Conservation (phyloP, 1,139 yeast genomes). For the Taphrina flavorubra region DNA sequence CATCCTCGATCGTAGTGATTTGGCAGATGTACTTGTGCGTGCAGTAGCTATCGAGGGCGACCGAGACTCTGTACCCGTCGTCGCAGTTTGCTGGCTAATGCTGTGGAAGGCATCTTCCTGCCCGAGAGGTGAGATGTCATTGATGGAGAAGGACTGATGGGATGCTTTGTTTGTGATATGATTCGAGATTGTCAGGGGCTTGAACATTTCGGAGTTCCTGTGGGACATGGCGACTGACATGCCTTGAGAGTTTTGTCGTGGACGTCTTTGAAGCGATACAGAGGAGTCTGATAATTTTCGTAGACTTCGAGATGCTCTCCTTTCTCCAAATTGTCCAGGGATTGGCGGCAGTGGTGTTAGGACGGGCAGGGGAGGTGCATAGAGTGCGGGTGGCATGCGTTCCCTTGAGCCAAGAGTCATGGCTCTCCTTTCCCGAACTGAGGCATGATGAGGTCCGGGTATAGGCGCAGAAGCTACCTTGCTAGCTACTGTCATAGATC, state of each 20-base stretch:
- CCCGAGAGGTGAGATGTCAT: neutral
- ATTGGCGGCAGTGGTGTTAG: neutral
- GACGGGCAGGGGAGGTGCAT: neutral
- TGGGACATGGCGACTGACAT: neutral
- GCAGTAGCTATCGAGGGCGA: conserved; percentile 2
- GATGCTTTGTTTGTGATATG: neutral
- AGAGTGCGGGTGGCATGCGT: conserved; percentile 2
- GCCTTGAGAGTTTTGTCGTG: conserved; percentile 4
- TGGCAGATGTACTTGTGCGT: neutral
- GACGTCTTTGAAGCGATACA: neutral
- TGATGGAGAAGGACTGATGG: conserved; percentile 3
- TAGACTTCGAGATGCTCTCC: conserved; percentile 1
- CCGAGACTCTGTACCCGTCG: neutral
- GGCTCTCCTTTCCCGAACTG: conserved; percentile 24
- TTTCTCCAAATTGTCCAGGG: neutral
- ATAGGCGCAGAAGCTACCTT: neutral
- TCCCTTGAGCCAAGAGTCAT: conserved; percentile 7
- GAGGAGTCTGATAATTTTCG: conserved; percentile 9
- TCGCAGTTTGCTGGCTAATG: neutral
- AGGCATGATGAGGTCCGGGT: neutral
- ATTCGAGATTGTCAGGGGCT: neutral
- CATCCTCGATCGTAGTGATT: conserved; percentile 12
- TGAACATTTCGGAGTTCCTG: neutral
- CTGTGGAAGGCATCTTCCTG: neutral
- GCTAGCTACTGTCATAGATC: neutral